Base-by-base conservation (phyloP, 176 grass and related monocot genomes). In the Carex kokanica region DNA sequence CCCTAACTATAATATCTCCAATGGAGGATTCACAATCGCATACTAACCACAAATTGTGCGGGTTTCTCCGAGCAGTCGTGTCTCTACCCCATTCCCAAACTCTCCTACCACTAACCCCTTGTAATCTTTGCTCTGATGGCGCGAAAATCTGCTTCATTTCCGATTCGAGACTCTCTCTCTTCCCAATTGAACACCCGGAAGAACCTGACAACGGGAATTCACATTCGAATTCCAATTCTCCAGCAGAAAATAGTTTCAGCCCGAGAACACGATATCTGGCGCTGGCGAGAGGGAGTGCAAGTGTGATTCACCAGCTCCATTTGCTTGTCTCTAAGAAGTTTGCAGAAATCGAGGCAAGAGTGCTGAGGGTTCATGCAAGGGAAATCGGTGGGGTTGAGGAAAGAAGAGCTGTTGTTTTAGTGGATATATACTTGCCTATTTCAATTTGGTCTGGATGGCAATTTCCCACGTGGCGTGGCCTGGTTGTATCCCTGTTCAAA, bases 361-460 rank as follows among this genome's bases (percentile, higher is more conserved):
- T 93, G 3, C 86, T 99, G 21, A 60, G 89, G 63, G 70, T 93
- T 3, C 88, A 45, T 2, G 43, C 63, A 2, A 85, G 88, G 88
- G 72, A 15, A 36, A 80, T 78, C 3, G 77, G 27, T 6, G 83
- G 83, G 3, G 24, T 64, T 8, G 65, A 60, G 73, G 88, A 93
- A 69, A 85, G 34, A 25, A 88, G 96, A 79, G 93, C 75, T 0
- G 58, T 99, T 4, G 23, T 99, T 73, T 81, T 95, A 4, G 4
- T 99, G 6, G 96, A 99, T 34, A 86, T 99, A 1, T 99, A 93
- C 84, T 81, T 99, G 36, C 91, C 91, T 18, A 34, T 87, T 40
- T 80, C 79, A 7, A 85, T 84, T n/a, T 99, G 91, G 91, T 90
- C 91, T 0, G 91, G 91, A 0, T 95, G 91, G 93, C 83, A 99